Evolutionary conservation across 768 basidiomycete genomes (phyloP), one percentile per base, ranked within the genome.

Genomic region (Kwoniella dendrophila): DNA sequence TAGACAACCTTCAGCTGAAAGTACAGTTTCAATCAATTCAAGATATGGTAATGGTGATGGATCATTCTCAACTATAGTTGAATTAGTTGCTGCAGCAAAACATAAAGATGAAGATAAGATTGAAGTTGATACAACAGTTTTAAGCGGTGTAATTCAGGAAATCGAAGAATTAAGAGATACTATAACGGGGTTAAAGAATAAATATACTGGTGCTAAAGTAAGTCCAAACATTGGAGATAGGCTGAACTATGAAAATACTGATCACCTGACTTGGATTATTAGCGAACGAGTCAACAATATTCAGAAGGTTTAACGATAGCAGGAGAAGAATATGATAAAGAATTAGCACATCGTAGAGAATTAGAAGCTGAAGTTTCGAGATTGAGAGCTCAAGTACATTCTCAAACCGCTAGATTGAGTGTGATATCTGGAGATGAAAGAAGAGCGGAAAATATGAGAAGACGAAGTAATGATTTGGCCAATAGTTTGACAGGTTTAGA

Each of bases 221-320:
- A 63, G 85, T 78, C 16, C n/a, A 18, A 44, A 22, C 24, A 10
- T 27, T 50, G 26, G 6, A 47, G 34, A 38, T 38, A 63, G 34
- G 20, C n/a, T 18, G 11, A 44, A n/a, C n/a, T 16, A 12, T 45
- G 11, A 26, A 27, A n/a, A 43, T 43, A 22, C 33, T 48, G 12
- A 43, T 59, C 5, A 62, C 50, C 44, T 45, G 48, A 43, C 6
- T 56, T 32, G 33, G 8, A 8, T 8, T 38, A 8, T 38, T 74
- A 99, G 95, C 83, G 95, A 51, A 87, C 90, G 49, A 96, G 92
- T 74, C 89, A 90, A 66, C 90, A 92, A 67, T 94, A 90, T 64
- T 90, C 93, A 57, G 89, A 93, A 64, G 96, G 96, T 41, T 82
- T 99, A 41, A 88, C 87, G 0, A 92, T 94, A 26, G 93, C 95